Evolutionary conservation across 805 yeast species (phyloP), one percentile per base, ranked within the genome.

Genomic region (Saccharomyces eubayanus): DNA sequence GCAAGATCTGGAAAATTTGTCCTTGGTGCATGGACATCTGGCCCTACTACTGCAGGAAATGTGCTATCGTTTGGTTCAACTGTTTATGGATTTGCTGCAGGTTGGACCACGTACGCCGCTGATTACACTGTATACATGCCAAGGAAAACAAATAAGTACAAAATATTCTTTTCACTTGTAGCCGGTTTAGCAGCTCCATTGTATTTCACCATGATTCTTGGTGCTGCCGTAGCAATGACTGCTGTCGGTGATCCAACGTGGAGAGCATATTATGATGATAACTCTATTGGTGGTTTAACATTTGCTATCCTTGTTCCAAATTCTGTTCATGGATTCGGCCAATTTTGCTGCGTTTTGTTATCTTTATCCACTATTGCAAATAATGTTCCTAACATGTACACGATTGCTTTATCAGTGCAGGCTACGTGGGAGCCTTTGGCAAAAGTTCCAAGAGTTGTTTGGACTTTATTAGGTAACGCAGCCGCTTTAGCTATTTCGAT

Each of bases 51-150:
- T 56, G 95, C 94, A 43, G 96, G 88, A 56, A 65, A 71, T 64
- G 90, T 88, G 24, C 74, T 90, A 54, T 81, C 91, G 28, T 89
- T 85, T 60, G 96, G 96, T 67, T 84, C 89, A 70, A 73, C 94
- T 46, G 68, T 87, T 58, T 90, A 81, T 64, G 97, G 97, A 58
- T 90, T 85, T 66, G 95, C 96, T 50, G 81, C 96, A 52, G 96
- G 97, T 58, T 90, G 97, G 97, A 82, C 95, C 54, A 84, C 96
- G n/a, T 89, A 84, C 63, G 94, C 97, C 29, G 83, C 96, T 51
- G 97, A 90, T 73, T 91, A 89, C 74, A 88, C 96, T 48, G 89
- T 85, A 46, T 90, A 89, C 74, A 89, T 87, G 79, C 87, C 86
- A 59, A 74, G 80, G 62, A 76, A 80, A 64, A 81, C 84, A 58